Conservation (phyloP, 352 stramenopile species). For the Pythium sukuiense region DNA sequence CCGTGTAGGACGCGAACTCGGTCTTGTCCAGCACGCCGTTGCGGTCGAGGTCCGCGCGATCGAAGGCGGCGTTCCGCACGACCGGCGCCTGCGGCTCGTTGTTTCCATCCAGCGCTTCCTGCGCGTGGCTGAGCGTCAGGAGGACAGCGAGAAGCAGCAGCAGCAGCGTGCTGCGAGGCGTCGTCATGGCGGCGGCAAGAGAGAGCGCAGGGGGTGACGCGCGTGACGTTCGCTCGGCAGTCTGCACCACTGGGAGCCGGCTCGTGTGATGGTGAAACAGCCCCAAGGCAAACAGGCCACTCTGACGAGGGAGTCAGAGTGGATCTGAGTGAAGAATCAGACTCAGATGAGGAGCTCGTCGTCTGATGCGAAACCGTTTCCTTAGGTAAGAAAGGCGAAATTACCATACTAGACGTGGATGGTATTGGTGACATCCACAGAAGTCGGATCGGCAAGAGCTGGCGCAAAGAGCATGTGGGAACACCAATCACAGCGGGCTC, state of each 20-base stretch:
- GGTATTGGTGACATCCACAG: too few species aligned
- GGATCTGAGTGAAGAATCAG: background rate
- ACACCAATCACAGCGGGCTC: too few species aligned
- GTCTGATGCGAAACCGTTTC: background rate
- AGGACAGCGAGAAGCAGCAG: conserved; percentile 26
- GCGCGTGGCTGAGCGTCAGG: conserved; percentile 16
- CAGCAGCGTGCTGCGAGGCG: conserved; percentile 19
- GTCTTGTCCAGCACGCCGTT: conserved; percentile 61
- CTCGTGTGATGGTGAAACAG: background rate
- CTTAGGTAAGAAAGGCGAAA: background rate
- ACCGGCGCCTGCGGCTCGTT: conserved; percentile 11
- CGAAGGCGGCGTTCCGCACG: conserved; percentile 48
- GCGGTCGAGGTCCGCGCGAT: conserved; percentile 67
- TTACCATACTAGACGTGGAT: background rate
- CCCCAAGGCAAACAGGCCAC: background rate
- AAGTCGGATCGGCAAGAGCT: too few species aligned
- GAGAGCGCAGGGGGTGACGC: background rate
- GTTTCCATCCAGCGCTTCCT: conserved; percentile 18
- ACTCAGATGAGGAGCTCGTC: background rate
- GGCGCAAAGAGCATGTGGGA: too few species aligned
- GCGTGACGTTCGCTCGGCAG: background rate
- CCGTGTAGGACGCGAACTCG: conserved; percentile 69
- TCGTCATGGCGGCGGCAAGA: background rate
- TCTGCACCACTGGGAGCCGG: background rate
- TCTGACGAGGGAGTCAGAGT: background rate